Evolutionary conservation across 495 filamentous ascomycete species (phyloP).

Genomic region (Beverwykella pulmonaria): DNA sequence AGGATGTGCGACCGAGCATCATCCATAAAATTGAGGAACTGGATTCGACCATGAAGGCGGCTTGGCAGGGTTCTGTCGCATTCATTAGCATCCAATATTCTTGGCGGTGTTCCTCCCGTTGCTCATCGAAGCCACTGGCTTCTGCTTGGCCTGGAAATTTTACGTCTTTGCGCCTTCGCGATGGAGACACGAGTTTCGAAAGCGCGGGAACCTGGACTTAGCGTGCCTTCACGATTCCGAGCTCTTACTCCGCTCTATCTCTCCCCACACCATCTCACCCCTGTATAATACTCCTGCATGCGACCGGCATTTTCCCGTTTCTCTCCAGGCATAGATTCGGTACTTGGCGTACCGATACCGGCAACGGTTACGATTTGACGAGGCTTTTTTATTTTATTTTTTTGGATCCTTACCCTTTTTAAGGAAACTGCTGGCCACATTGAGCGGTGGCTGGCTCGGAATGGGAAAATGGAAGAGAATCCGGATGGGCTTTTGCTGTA

Average conservation of each 20-base stretch:
- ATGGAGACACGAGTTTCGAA: conserved; percentile 43
- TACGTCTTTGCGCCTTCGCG: conserved; percentile 1
- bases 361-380: conserved; percentile 36
- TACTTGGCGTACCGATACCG: conserved; percentile 14
- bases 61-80: not conserved
- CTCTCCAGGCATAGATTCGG: conserved; percentile 31
- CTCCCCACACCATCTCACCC: not conserved
- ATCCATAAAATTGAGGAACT: not conserved
- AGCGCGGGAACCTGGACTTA: conserved; percentile 42
- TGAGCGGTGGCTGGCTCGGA: conserved; percentile 21
- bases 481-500: conserved; percentile 16
- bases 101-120: not conserved
- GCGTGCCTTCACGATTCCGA: not conserved
- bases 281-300: conserved; percentile 27
- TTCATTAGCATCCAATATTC: not conserved
- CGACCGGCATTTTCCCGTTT: not conserved
- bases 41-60: not conserved
- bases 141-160: not conserved
- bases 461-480: conserved; percentile 11
- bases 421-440: conserved; percentile 14
- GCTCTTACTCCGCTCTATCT: conserved; percentile 2
- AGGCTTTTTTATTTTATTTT: conserved; percentile 23
- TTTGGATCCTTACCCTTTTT: conserved; percentile 11
- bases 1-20: not conserved
- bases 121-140: not conserved